These are phyloP conservation scores for Tarenaya hassleriana DNA, from an alignment of 345 rosid genomes.

Conservation along the genomic window DNA sequence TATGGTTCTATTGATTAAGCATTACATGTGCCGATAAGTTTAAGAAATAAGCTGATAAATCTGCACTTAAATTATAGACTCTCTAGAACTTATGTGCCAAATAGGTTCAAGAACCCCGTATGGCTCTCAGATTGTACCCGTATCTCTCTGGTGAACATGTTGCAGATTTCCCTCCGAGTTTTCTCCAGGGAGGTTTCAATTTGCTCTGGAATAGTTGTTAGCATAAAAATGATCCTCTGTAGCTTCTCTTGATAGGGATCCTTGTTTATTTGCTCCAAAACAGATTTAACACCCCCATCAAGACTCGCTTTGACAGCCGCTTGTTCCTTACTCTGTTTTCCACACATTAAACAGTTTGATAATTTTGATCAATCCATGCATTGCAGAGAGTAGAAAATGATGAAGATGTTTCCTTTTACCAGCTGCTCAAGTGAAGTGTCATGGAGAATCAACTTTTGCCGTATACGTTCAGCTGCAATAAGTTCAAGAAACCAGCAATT, in stretches of 20 bases:
- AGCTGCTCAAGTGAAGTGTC: conserved; percentile 53
- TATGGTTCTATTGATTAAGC: neutral
- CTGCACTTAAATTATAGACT: neutral
- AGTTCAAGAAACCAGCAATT: conserved; percentile 14
- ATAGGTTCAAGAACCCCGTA: neutral
- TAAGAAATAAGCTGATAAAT: neutral
- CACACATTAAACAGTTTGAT: conserved; percentile 22
- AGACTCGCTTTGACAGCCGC: conserved; percentile 52
- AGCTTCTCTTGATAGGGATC: conserved; percentile 42
- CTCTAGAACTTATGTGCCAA: neutral
- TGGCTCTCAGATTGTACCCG: conserved; percentile 38
- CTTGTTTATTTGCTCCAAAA: conserved; percentile 55
- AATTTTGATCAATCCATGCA: conserved; percentile 15
- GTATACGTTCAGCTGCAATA: conserved; percentile 64
- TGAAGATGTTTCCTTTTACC: conserved; percentile 40
- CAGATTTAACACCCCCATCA: conserved; percentile 50
- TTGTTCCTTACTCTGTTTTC: conserved; percentile 58
- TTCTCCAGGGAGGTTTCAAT: conserved; percentile 44
- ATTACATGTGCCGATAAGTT: neutral
- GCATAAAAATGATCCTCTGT: conserved; percentile 36
- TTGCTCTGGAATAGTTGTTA: conserved; percentile 54
- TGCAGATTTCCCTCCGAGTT: conserved; percentile 46
- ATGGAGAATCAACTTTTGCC: conserved; percentile 54
- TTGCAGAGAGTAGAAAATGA: conserved; percentile 15
- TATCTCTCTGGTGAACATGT: conserved; percentile 41